Base-by-base conservation (phyloP, 169 alveolate genomes). In the Sarcocystis neurona region DNA sequence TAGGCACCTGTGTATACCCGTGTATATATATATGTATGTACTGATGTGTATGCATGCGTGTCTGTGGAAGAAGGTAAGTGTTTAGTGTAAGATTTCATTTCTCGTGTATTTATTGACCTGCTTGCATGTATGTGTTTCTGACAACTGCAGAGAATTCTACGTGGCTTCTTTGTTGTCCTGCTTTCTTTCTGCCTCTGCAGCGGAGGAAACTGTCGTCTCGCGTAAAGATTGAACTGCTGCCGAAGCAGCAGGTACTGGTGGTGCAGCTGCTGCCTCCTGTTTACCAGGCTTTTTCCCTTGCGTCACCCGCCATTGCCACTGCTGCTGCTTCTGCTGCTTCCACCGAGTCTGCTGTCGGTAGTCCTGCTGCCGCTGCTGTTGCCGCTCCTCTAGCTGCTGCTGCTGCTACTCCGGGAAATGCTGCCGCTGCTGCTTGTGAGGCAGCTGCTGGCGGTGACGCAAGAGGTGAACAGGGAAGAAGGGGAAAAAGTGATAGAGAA, bases 141-240 rank as follows among this genome's bases (percentile, higher is more conserved):
- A 23, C 66, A 53, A 53, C 30, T 53, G 23, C 66, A 53, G 66
- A 53, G 66, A 2, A 0, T 10, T 72, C 58, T 39, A 15, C 39
- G 75, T 2, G 41, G 27, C 12, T 5, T 4, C 43, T 63, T 37
- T 43, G 41, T n/a, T 10, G 15, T 58, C n/a, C n/a, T n/a, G n/a
- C n/a, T n/a, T n/a, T n/a, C 30, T 53, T 12, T 23, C 23, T 15
- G 12, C 30, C 23, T 12, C 23, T 23, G 66, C 56, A 72, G 82
- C 82, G 82, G 39, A 47, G 82, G 27, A 47, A 56, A 4, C 82
- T 72, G 6, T 72, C 82, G 34, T 72, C 82, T 27, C 82, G 82
- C 58, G 82, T 72, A 32, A 39, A 72, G 46, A 39, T 72, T 20
- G 30, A 20, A 6, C 41, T 6, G 82, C 44, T 15, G n/a, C 8